Evolutionary conservation across 768 basidiomycete genomes (phyloP), one percentile per base, ranked within the genome.

Genomic region (Candolleomyces eurysporus): DNA sequence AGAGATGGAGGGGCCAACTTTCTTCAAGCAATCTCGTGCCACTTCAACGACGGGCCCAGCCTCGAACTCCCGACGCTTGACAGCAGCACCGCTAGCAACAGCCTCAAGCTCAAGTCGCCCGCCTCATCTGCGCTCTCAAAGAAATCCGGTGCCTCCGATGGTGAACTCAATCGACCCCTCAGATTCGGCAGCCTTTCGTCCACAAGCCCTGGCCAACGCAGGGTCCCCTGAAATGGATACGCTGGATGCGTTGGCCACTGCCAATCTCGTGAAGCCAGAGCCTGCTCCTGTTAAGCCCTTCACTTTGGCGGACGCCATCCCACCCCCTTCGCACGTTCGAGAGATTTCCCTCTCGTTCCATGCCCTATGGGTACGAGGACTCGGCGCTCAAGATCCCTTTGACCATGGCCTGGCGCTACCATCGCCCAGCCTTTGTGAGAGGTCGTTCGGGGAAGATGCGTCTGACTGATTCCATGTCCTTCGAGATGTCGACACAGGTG

Each of bases 241-340:
- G 9, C 40, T 40, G 17, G 36, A 39, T 31, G 53, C n/a, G 40
- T n/a, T 9, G 19, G 16, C 14, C 17, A 9, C 26, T n/a, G 50
- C 11, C 16, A n/a, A 48, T 42, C 39, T 36, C 45, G 13, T n/a
- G n/a, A n/a, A n/a, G n/a, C 21, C 7, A 10, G 46, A 48, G 26
- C 26, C 26, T 22, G 31, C 7, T 40, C 26, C 21, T 39, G 65
- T 68, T 21, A 65, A 65, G 30, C 79, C 78, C 0, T 67, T 88
- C 53, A 90, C 89, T 4, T 75, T 92, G 22, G 85, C 89, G 0
- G 89, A 92, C 63, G 90, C 92, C 69, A 89, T 92, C 54, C 90
- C 90, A 7, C 84, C 89, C 0, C 79, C 81, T 0, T 75, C 81
- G 10, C 79, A 85, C 65, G 78, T 76, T 17, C 79, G 80, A 30